Percentiles rank a stretch among this genome's conserved stretches.
Evolutionary conservation across 176 grass and related monocot genomes (phyloP).

Genomic region (Cocos nucifera): DNA sequence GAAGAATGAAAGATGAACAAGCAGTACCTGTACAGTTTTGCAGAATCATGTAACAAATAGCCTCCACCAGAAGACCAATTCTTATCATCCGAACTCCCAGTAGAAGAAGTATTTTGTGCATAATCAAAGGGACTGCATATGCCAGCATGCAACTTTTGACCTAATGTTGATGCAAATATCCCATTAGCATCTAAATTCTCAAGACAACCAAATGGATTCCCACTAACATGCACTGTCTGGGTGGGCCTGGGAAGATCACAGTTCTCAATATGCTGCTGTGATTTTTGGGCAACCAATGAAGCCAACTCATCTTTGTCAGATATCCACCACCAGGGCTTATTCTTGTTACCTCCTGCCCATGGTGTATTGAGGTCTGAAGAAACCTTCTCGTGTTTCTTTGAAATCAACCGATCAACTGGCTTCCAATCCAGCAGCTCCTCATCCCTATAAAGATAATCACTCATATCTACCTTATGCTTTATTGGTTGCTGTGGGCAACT

Average conservation of each 20-base stretch:
- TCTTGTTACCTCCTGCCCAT: constrained; percentile 45
- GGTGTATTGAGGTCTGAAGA: constrained; percentile 20
- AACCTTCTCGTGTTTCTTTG: constrained; percentile 23
- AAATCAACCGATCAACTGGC: constrained; percentile 11
- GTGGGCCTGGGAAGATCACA: constrained; percentile 78
- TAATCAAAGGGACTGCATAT: constrained; percentile 16
- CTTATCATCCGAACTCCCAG: constrained; percentile 19
- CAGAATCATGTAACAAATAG: constrained; percentile 13
- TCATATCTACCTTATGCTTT: constrained; percentile 26
- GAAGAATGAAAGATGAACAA: too few species aligned
- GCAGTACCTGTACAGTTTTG: constrained; percentile 29
- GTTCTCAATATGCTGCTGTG: constrained; percentile 59
- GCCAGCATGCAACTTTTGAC: constrained; percentile 20
- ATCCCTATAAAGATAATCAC: constrained; percentile 31
- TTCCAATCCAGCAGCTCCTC: constrained; percentile 32
- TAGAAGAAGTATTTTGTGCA: constrained; percentile 15
- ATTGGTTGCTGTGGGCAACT: constrained; percentile 15
- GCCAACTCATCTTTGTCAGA: constrained; percentile 60
- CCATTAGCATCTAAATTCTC: constrained; percentile 14
- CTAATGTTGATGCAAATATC: constrained; percentile 15
- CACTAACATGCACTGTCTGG: constrained; percentile 28
- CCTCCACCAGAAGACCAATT: constrained; percentile 20
- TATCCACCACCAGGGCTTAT: constrained; percentile 68
- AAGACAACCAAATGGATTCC: constrained; percentile 3
- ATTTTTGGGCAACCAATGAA: constrained; percentile 71